phyloP scores from a whole-genome alignment of 495 filamentous ascomycete genomes.

The Hypomontagnella monticulosa region DNA sequence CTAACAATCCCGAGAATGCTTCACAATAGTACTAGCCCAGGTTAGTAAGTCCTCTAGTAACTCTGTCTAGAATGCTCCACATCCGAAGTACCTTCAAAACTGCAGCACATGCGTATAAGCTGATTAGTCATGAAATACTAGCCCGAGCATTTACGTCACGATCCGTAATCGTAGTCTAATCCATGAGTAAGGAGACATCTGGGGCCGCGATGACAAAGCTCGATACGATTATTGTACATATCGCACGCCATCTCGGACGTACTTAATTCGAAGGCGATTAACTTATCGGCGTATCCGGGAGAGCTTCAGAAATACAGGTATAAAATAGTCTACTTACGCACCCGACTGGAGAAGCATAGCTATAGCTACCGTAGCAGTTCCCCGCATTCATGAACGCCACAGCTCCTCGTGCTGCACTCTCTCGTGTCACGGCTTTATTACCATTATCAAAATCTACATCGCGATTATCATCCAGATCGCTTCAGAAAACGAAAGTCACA shows the following conservation, averaged over 20 bases:
- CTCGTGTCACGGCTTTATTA: slow-evolving; percentile 4
- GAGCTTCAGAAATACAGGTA: slow-evolving; percentile 1
- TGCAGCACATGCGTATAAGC: not conserved
- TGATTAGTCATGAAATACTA: slow-evolving; percentile 14
- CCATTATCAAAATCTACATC: not conserved
- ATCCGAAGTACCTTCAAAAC: not conserved
- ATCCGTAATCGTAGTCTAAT: slow-evolving; percentile 39
- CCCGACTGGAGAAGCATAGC: not conserved
- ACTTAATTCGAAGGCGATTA: slow-evolving; percentile 15
- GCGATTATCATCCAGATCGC: not conserved
- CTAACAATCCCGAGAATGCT: no score
- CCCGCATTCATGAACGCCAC: slow-evolving; percentile 33
- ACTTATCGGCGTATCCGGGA: not conserved
- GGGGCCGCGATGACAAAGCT: slow-evolving; percentile 30
- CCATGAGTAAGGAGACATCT: slow-evolving; percentile 8
- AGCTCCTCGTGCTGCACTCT: slow-evolving; percentile 3
- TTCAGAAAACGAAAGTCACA: not conserved
- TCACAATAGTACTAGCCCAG: no score
- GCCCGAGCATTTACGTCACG: slow-evolving; percentile 33
- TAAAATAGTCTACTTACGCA: not conserved
- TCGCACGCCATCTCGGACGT: slow-evolving; percentile 25
- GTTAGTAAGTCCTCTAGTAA: no score
- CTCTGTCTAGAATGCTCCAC: no score
- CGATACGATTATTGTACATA: not conserved
- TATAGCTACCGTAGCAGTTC: slow-evolving; percentile 4